These are phyloP conservation scores for Sorghum bicolor DNA, from an alignment of 176 grass and related monocot species.

Conservation along the genomic window DNA sequence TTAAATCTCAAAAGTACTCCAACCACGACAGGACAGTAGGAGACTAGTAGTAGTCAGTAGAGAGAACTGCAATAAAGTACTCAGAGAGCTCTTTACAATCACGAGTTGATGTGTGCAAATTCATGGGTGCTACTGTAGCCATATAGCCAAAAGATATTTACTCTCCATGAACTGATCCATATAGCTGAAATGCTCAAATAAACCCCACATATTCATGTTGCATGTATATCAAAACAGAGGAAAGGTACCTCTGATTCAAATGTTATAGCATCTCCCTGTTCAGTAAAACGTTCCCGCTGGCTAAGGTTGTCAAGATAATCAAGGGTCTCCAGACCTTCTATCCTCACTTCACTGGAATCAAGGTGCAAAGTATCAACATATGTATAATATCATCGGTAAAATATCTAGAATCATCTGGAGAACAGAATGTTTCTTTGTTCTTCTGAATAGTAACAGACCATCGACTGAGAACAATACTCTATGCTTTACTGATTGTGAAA, in stretches of 20 bases:
- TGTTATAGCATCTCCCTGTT: slow-evolving; percentile 95
- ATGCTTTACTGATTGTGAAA: background rate
- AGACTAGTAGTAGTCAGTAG: background rate
- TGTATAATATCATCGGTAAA: background rate
- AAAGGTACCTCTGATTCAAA: slow-evolving; percentile 90
- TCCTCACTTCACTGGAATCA: slow-evolving; percentile 81
- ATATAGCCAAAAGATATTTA: background rate
- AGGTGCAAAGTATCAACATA: background rate
- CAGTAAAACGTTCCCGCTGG: slow-evolving; percentile 77
- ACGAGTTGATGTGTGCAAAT: background rate
- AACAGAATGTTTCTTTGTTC: background rate
- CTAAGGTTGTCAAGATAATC: slow-evolving; percentile 93
- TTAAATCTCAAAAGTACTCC: background rate
- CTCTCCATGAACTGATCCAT: background rate
- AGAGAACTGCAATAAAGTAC: background rate
- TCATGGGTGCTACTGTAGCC: background rate
- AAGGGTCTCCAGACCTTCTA: slow-evolving; percentile 94
- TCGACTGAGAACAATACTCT: background rate
- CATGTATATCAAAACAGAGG: background rate
- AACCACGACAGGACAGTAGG: background rate
- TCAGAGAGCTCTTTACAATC: background rate
- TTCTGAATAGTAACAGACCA: background rate
- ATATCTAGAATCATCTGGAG: background rate
- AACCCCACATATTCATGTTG: background rate
- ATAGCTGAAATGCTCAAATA: background rate